Evolutionary conservation across 768 basidiomycete genomes (phyloP), one percentile per base, ranked within the genome.

Genomic region (Collybiopsis confluens): DNA sequence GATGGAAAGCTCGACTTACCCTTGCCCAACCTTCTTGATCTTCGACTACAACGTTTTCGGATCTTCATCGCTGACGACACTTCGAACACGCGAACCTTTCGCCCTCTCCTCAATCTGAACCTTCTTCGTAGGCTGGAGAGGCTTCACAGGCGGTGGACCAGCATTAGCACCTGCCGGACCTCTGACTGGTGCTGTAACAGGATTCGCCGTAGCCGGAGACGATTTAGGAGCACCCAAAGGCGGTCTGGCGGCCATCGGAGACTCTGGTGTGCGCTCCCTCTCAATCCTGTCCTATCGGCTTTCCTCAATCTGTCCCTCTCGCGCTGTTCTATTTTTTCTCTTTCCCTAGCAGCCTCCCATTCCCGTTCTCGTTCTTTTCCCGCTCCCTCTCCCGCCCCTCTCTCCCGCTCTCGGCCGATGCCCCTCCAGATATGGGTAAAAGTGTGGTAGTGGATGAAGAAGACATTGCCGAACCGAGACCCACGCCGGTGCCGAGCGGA

Each of bases 21-120:
- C 96, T 69, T 99, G 96, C 30, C 96, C 96, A 56, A 99, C 92
- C 74, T 98, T 99, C 77, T 92, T 94, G 69, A 98, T 97, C 78
- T 97, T 98, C 62, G 88, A 90, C 70, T 98, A 99, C 18, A 96
- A 66, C 60, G 77, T 63, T 71, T 90, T 93, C 23, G 96, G 96
- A 66, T 98, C 96, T 20, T 92, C 86, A 40, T 81, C 73, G 40
- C 79, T 84, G 43, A 98, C 95, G 1, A 98, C 94, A 58, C 84
- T 83, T 59, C 92, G 20, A 3, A n/a, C n/a, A n/a, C n/a, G n/a
- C n/a, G 15, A 8, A 48, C 47, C 47, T 48, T 48, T 48, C 23
- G 15, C 35, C n/a, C 35, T 33, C 4, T 69, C 73, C 28, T 78
- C 76, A 35, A 88, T 78, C 45, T 80, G 83, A n/a, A 87, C 76